Percentiles rank a stretch among this genome's conserved stretches.
Evolutionary conservation across 306 rosid genomes (phyloP).

Genomic region (Dalbergia oliveri): DNA sequence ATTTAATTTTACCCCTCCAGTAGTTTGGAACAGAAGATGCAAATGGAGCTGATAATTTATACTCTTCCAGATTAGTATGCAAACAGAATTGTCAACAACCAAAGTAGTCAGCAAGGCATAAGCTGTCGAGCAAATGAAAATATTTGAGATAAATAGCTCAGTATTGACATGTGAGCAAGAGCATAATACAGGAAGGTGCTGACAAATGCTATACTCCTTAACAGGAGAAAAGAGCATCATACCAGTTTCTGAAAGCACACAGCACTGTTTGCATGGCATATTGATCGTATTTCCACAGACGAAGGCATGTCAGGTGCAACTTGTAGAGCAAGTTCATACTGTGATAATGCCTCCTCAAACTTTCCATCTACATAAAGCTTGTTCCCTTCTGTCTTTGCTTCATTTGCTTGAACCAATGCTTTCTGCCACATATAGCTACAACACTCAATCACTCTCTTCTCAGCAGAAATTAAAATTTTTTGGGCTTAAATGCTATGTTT

Average conservation of each 20-base stretch:
- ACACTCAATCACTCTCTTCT: conserved; percentile 17
- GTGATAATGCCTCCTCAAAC: conserved; percentile 78
- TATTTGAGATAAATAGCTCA: background rate
- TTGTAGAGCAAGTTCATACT: conserved; percentile 75
- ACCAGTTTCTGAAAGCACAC: conserved; percentile 83
- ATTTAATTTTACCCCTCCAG: background rate
- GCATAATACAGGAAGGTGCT: conserved; percentile 14
- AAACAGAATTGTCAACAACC: conserved; percentile 5
- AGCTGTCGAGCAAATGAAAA: background rate
- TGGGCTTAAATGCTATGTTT: background rate
- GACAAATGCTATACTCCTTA: conserved; percentile 1
- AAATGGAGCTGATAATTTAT: background rate
- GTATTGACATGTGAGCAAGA: conserved; percentile 3
- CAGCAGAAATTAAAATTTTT: background rate
- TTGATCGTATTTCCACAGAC: conserved; percentile 74
- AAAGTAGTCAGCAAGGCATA: conserved; percentile 14
- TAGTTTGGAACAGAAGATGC: background rate
- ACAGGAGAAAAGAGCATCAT: conserved; percentile 39
- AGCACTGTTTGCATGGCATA: conserved; percentile 79
- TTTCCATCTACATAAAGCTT: conserved; percentile 67
- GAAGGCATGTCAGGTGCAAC: conserved; percentile 74
- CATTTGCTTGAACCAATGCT: conserved; percentile 77
- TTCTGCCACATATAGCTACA: conserved; percentile 54
- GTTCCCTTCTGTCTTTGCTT: conserved; percentile 84
- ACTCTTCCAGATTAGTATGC: background rate